Percentiles rank a stretch among this genome's conserved stretches.
Conservation (phyloP, 805 yeast genomes). For the Saccharomycopsis oosterbeekiorum region DNA sequence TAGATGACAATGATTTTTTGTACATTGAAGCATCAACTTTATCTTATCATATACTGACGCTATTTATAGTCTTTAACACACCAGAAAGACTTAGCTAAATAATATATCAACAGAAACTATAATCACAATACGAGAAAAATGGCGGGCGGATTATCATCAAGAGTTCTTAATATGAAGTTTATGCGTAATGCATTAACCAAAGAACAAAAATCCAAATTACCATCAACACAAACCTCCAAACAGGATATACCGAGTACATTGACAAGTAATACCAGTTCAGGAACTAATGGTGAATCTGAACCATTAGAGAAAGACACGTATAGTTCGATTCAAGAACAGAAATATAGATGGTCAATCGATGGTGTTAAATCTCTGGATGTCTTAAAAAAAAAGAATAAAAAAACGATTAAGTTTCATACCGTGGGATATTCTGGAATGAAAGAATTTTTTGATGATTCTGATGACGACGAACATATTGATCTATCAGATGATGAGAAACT, state of each 20-base stretch:
- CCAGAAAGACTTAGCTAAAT: no score
- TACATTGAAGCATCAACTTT: not conserved
- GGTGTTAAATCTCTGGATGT: slow-evolving; percentile 1
- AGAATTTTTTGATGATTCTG: slow-evolving; percentile 11
- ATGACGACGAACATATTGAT: slow-evolving; percentile 2
- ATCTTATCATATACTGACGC: not conserved
- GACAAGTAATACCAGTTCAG: not conserved
- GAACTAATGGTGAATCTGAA: not conserved
- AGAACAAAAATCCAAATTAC: not conserved
- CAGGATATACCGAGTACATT: not conserved
- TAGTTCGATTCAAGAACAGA: not conserved
- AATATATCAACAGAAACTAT: no score
- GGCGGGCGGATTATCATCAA: slow-evolving; percentile 14
- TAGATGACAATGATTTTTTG: not conserved
- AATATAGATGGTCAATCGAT: slow-evolving; percentile 8
- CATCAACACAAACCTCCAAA: not conserved
- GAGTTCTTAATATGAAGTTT: slow-evolving; percentile 18
- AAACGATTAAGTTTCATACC: not conserved
- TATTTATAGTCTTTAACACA: no score
- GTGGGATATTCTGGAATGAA: slow-evolving; percentile 13
- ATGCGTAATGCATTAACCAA: slow-evolving; percentile 17
- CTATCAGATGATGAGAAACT: not conserved
- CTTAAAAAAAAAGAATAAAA: not conserved
- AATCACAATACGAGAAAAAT: not conserved
- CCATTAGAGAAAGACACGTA: not conserved